Percentiles rank a stretch among this genome's conserved stretches.
Conservation (phyloP, 345 rosid species). For the Arabidopsis thaliana region TAIR10.1 NC_003076.8:6240501-6241000, state of each 20-base stretch:
- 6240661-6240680: not conserved
- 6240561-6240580: slow-evolving; percentile 92
- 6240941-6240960: not conserved
- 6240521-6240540: slow-evolving; percentile 93
- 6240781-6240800: slow-evolving; percentile 10
- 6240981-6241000: not conserved
- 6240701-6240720: slow-evolving; percentile 96
- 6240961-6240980: not conserved
- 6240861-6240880: slow-evolving; percentile 35
- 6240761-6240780: slow-evolving; percentile 34
- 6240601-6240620: slow-evolving; percentile 68
- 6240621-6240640: not conserved
- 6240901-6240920: slow-evolving; percentile 13
- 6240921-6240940: not conserved
- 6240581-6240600: slow-evolving; percentile 99
- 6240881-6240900: slow-evolving; percentile 16
- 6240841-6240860: slow-evolving; percentile 30
- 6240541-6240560: slow-evolving; percentile 94
- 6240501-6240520: slow-evolving; percentile 56
- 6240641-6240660: not conserved
- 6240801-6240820: slow-evolving; percentile 27
- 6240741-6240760: slow-evolving; percentile 28
- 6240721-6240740: slow-evolving; percentile 78
- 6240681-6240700: slow-evolving; percentile 95
- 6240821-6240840: slow-evolving; percentile 42